Conservation (phyloP, 1,284 basidiomycete species). For the Phellopilus nigrolimitatus region DNA sequence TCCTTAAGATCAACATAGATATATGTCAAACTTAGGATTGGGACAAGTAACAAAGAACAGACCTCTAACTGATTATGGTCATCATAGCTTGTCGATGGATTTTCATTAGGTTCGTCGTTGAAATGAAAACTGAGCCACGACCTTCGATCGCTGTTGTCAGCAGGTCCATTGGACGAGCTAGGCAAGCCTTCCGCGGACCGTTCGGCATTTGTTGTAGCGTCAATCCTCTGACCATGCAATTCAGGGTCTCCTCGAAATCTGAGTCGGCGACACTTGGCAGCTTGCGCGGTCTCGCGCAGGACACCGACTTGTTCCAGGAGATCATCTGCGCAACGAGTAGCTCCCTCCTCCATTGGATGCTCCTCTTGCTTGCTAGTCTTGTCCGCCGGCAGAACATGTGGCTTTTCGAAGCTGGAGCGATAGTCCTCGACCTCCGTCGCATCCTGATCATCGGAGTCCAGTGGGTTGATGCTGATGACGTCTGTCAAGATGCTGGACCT, state of each 20-base stretch:
- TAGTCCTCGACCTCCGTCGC: not conserved
- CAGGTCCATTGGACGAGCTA: not conserved
- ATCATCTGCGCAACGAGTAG: slow-evolving; percentile 4
- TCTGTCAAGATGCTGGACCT: slow-evolving; percentile 3
- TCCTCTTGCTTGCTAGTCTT: not conserved
- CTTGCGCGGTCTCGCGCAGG: slow-evolving; percentile 6
- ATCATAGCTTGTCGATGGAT: not conserved
- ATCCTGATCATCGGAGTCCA: not conserved
- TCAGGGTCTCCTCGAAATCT: not conserved
- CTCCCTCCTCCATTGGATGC: not conserved
- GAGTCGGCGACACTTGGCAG: slow-evolving; percentile 4
- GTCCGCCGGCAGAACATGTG: not conserved
- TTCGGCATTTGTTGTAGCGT: not conserved
- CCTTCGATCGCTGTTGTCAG: not conserved
- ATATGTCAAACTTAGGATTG: too few species aligned
- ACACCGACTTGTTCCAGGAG: slow-evolving; percentile 5
- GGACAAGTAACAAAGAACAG: too few species aligned
- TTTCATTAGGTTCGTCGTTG: not conserved
- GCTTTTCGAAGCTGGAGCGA: not conserved
- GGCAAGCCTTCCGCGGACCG: not conserved
- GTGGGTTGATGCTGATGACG: not conserved
- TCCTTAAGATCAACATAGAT: too few species aligned
- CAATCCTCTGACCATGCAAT: not conserved
- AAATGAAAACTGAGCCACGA: not conserved
- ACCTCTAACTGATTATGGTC: too few species aligned